Evolutionary conservation across 1,139 yeast genomes (phyloP).

Genomic region (Suhomyces wounanorum): DNA sequence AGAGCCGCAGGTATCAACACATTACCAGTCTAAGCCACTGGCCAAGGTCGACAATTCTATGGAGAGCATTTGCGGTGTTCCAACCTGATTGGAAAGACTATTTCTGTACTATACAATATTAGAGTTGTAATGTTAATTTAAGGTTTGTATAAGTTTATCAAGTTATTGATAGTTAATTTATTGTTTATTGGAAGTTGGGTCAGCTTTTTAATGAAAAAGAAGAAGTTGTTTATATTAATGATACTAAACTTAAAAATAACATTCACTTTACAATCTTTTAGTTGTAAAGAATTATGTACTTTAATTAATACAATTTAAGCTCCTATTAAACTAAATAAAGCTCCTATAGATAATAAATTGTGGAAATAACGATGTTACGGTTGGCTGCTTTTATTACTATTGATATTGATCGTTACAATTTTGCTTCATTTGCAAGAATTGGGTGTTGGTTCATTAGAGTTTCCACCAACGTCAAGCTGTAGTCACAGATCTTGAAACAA

Average conservation of each 20-base stretch:
- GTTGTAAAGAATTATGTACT: no score
- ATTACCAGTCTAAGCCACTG: conserved; percentile 37
- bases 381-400: no score
- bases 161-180: neutral
- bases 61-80: conserved; percentile 1
- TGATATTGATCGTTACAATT: neutral
- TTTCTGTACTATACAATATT: conserved; percentile 6
- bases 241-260: no score
- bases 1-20: conserved; percentile 49
- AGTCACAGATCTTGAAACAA: conserved; percentile 19
- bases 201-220: no score
- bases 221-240: no score
- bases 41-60: no score
- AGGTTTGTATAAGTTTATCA: neutral
- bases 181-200: neutral
- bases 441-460: conserved; percentile 8
- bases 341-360: no score
- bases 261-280: no score
- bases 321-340: no score
- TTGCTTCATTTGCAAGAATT: neutral
- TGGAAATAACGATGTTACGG: no score
- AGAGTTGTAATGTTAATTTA: conserved; percentile 1
- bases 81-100: neutral
- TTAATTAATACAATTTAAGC: no score
- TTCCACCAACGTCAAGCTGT: conserved; percentile 15